phyloP scores from a whole-genome alignment of 352 stramenopile genomes.

The Phytophthora melonis region DNA sequence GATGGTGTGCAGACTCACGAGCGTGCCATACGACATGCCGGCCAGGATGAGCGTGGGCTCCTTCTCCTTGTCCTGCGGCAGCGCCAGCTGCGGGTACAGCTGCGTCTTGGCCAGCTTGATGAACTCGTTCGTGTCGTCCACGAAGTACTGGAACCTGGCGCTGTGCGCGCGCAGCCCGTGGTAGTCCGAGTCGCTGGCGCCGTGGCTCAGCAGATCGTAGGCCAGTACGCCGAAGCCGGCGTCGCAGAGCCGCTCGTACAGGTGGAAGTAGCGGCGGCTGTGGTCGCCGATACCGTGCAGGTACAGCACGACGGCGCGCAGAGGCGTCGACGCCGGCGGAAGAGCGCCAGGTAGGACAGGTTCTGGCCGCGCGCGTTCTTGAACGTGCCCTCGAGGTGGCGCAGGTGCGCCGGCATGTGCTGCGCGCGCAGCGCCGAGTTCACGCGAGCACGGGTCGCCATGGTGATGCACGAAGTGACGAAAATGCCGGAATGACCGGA shows the following conservation, averaged over 20 bases:
- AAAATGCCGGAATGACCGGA: slow-evolving; percentile 17
- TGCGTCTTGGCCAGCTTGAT: slow-evolving; percentile 47
- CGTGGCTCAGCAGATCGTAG: slow-evolving; percentile 62
- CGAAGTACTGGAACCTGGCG: slow-evolving; percentile 52
- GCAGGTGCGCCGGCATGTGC: slow-evolving; percentile 50
- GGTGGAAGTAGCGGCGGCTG: slow-evolving; percentile 49
- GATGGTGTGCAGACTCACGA: slow-evolving; percentile 68
- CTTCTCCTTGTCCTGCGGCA: background rate
- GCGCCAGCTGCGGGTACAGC: slow-evolving; percentile 34
- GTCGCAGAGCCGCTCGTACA: slow-evolving; percentile 52
- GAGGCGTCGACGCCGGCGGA: slow-evolving; percentile 23
- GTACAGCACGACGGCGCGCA: slow-evolving; percentile 60
- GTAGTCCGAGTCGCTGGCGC: slow-evolving; percentile 48
- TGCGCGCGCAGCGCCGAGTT: slow-evolving; percentile 39
- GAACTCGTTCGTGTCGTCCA: slow-evolving; percentile 65
- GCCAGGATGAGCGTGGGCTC: slow-evolving; percentile 58
- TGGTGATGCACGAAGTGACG: background rate
- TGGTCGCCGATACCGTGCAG: slow-evolving; percentile 65
- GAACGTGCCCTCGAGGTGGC: slow-evolving; percentile 46
- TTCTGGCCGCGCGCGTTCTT: slow-evolving; percentile 51
- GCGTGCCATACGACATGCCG: slow-evolving; percentile 70
- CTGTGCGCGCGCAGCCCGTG: slow-evolving; percentile 43
- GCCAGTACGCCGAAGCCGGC: slow-evolving; percentile 54
- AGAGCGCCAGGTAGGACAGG: slow-evolving; percentile 55
- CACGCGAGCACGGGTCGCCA: slow-evolving; percentile 28